Percentiles rank a stretch among this genome's conserved stretches.
Conservation (phyloP, 2,329 filamentous ascomycete species). For the Fusarium subglutinans region DNA sequence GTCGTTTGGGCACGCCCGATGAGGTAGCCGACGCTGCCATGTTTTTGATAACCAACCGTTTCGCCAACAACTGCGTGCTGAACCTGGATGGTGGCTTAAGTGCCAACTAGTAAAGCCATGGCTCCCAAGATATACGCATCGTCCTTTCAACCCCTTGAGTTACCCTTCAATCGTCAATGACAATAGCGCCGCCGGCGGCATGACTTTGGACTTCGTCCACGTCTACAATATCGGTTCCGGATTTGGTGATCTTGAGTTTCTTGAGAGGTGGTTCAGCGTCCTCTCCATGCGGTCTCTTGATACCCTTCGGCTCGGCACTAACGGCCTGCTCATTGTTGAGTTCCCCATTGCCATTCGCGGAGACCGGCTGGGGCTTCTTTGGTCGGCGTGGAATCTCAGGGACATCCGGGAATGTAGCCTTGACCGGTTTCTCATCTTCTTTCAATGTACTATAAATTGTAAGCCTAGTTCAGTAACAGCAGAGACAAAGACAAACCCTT, state of each 20-base stretch:
- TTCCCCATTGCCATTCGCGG: constrained; percentile 52
- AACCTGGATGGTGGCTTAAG: constrained; percentile 88
- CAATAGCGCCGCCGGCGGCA: constrained; percentile 65
- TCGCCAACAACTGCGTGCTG: constrained; percentile 87
- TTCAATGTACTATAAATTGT: constrained; percentile 52
- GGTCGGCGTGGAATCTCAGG: constrained; percentile 63
- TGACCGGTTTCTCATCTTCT: constrained; percentile 64
- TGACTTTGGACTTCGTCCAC: constrained; percentile 54
- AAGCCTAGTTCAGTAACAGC: constrained; percentile 32
- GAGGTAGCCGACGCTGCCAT: constrained; percentile 85
- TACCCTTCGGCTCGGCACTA: constrained; percentile 44
- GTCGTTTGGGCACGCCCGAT: constrained; percentile 72
- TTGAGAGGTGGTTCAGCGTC: constrained; percentile 56
- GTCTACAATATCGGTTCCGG: constrained; percentile 55
- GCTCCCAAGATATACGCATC: constrained; percentile 12
- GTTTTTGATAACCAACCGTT: constrained; percentile 80
- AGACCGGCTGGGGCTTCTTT: constrained; percentile 51
- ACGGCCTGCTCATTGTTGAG: constrained; percentile 58
- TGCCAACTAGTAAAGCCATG: constrained; percentile 59
- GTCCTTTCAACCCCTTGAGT: not conserved
- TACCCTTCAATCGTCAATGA: constrained; percentile 67
- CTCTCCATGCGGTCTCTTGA: constrained; percentile 59
- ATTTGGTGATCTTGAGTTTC: constrained; percentile 56
- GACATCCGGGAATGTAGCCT: constrained; percentile 54
- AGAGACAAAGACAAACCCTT: constrained; percentile 58